These are phyloP conservation scores for Hemisphaericaspora xylofermentans DNA, from an alignment of 1,139 yeast species.

Conservation along the genomic window DNA sequence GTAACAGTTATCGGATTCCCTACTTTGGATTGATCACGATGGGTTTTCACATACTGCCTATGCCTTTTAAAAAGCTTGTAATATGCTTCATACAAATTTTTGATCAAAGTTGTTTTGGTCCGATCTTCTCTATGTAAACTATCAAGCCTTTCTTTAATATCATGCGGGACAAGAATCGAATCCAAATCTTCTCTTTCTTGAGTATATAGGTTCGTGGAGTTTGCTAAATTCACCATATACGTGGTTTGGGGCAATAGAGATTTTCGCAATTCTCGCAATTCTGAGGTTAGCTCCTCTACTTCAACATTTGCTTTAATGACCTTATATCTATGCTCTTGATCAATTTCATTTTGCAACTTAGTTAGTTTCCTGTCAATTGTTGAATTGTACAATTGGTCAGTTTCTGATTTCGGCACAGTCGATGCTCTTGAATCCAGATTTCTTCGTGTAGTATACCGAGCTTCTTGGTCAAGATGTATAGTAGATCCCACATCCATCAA, in stretches of 20 bases:
- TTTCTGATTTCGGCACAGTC: neutral
- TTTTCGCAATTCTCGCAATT: constrained; percentile 13
- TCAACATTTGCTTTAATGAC: constrained; percentile 4
- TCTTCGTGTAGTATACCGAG: neutral
- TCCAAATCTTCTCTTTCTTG: constrained; percentile 10
- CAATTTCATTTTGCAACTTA: constrained; percentile 18
- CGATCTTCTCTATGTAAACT: constrained; percentile 30
- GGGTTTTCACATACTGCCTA: constrained; percentile 30
- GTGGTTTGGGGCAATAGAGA: constrained; percentile 22
- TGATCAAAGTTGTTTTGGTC: constrained; percentile 31
- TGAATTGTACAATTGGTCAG: constrained; percentile 2
- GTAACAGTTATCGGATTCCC: constrained; percentile 4
- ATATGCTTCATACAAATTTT: constrained; percentile 35
- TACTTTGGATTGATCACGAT: neutral
- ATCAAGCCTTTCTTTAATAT: constrained; percentile 22
- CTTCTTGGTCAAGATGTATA: neutral
- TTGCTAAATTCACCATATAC: constrained; percentile 22
- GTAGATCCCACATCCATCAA: neutral
- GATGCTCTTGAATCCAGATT: neutral
- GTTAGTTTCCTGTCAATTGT: constrained; percentile 13
- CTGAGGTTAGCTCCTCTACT: constrained; percentile 10
- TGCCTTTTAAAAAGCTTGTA: constrained; percentile 43
- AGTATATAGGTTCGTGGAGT: constrained; percentile 20
- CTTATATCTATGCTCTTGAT: constrained; percentile 14
- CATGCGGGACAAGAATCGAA: constrained; percentile 4